Evolutionary conservation across 805 yeast species (phyloP).

Genomic region (Torulaspora franciscae): DNA sequence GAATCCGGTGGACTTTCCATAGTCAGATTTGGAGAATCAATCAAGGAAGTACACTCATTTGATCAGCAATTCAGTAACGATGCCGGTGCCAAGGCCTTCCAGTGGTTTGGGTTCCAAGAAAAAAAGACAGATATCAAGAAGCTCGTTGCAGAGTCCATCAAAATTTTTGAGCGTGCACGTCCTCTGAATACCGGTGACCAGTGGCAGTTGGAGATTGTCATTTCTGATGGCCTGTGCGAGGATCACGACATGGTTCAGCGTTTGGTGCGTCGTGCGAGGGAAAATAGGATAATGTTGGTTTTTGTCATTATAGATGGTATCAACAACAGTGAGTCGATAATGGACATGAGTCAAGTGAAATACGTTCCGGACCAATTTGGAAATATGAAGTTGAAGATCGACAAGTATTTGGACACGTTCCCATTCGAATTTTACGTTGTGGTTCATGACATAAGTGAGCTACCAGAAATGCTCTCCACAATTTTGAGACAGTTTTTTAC

Average conservation of each 20-base stretch:
- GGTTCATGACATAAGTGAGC: slow-evolving; percentile 79
- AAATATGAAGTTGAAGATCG: slow-evolving; percentile 65
- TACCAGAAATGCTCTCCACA: slow-evolving; percentile 85
- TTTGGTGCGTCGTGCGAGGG: slow-evolving; percentile 86
- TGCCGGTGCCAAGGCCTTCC: slow-evolving; percentile 78
- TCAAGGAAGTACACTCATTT: slow-evolving; percentile 84
- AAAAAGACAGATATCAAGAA: slow-evolving; percentile 76
- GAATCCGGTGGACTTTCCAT: slow-evolving; percentile 92
- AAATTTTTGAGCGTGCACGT: slow-evolving; percentile 59
- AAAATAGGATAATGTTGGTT: slow-evolving; percentile 87
- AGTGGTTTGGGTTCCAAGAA: slow-evolving; percentile 87
- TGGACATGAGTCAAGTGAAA: slow-evolving; percentile 91
- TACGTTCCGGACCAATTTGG: slow-evolving; percentile 72
- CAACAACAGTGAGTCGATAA: slow-evolving; percentile 73
- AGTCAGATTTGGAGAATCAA: slow-evolving; percentile 82
- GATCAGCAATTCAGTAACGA: slow-evolving; percentile 78
- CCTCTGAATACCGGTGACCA: slow-evolving; percentile 56
- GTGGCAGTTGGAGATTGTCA: slow-evolving; percentile 90
- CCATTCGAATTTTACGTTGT: slow-evolving; percentile 97
- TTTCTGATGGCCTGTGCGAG: slow-evolving; percentile 97
- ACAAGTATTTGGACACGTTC: slow-evolving; percentile 83
- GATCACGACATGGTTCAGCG: slow-evolving; percentile 80
- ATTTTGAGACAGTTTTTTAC: slow-evolving; percentile 90
- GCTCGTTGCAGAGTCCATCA: slow-evolving; percentile 66
- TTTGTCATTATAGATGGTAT: slow-evolving; percentile 92